phyloP scores from a whole-genome alignment of 805 yeast genomes.

The Candida hispaniensis region DNA sequence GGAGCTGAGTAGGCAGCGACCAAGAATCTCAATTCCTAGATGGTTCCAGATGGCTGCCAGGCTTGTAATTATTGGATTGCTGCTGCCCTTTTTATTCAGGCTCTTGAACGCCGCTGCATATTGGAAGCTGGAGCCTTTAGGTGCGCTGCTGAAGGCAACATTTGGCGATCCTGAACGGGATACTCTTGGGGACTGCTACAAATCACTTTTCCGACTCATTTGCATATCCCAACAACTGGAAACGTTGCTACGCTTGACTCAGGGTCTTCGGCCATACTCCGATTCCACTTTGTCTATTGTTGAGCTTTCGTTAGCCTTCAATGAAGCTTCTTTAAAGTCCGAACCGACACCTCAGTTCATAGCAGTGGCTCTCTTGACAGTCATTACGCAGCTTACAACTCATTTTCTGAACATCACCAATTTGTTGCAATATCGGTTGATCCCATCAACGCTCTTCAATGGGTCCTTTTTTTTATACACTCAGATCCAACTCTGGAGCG shows the following conservation, averaged over 20 bases:
- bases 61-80: conserved; percentile 2
- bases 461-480: conserved; percentile 40
- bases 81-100: conserved; percentile 5
- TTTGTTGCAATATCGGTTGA: conserved; percentile 43
- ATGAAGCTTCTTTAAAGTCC: conserved; percentile 47
- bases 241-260: conserved; percentile 48
- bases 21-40: conserved; percentile 1
- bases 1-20: conserved; percentile 7
- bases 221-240: conserved; percentile 57
- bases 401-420: conserved; percentile 54
- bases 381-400: conserved; percentile 47
- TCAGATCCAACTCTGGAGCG: conserved; percentile 33
- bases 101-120: conserved; percentile 5
- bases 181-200: conserved; percentile 6
- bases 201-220: conserved; percentile 7
- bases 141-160: conserved; percentile 1
- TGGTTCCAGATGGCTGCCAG: conserved; percentile 5
- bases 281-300: conserved; percentile 64
- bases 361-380: conserved; percentile 43
- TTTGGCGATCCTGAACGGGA: conserved; percentile 1
- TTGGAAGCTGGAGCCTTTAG: conserved; percentile 7
- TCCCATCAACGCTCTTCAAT: conserved; percentile 55
- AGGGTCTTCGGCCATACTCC: conserved; percentile 45
- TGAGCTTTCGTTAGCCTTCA: conserved; percentile 67
- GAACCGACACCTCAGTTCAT: conserved; percentile 46